phyloP scores from a whole-genome alignment of 2,329 filamentous ascomycete species.

The Diaporthe amygdali region DNA sequence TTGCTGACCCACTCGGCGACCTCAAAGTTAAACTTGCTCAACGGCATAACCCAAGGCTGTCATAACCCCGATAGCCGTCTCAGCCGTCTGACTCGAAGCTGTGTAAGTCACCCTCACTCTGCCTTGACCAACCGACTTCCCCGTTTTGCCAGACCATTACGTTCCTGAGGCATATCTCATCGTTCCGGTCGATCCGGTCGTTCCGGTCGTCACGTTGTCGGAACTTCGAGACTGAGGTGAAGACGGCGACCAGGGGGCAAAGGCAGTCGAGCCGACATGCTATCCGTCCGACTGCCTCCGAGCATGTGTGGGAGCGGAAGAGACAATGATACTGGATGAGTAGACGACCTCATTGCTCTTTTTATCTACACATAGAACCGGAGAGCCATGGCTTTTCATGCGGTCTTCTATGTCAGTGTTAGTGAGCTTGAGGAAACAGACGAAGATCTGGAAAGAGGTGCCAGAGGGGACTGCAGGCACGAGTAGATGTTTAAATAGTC shows the following conservation, averaged over 20 bases:
- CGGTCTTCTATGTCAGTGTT: neutral
- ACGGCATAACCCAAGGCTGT: neutral
- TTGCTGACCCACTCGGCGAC: neutral
- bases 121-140: neutral
- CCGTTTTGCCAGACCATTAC: neutral
- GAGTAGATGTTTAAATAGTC: neutral
- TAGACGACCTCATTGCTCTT: neutral
- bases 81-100: neutral
- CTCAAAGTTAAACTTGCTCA: slow-evolving; percentile 12
- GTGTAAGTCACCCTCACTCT: neutral
- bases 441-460: neutral
- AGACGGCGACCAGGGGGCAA: neutral
- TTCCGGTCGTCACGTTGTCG: neutral
- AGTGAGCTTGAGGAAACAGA: neutral
- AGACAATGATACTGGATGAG: neutral
- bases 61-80: neutral
- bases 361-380: no score
- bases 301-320: neutral
- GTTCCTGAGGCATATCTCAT: neutral
- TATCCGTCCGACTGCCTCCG: neutral
- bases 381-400: neutral
- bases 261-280: neutral
- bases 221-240: neutral
- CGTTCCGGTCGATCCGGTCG: neutral
- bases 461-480: no score